phyloP scores from a whole-genome alignment of 108 stramenopile species.

The Skeletonema costatum region DNA sequence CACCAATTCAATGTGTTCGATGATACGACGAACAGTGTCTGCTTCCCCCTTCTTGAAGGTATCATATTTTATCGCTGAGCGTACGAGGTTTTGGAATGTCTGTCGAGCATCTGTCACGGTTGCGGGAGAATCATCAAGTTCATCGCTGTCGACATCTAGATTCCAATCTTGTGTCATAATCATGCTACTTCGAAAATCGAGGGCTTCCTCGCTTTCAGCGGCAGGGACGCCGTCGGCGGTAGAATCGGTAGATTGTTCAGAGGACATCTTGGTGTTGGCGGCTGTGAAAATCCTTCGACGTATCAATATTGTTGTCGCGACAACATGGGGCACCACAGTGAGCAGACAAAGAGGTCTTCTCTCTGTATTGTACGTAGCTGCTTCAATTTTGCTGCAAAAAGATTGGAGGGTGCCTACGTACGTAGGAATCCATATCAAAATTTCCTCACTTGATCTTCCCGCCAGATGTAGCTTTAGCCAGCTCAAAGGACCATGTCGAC shows the following conservation, averaged over 20 bases:
- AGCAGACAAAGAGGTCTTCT: too few species aligned
- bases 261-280: not conserved
- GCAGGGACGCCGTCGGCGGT: not conserved
- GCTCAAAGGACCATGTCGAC: too few species aligned
- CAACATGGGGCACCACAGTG: too few species aligned
- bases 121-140: not conserved
- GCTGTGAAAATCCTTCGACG: too few species aligned
- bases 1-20: constrained; percentile 52
- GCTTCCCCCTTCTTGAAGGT: constrained; percentile 37
- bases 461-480: too few species aligned
- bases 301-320: too few species aligned
- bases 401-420: not conserved
- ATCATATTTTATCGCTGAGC: not conserved
- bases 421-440: not conserved
- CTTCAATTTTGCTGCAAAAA: too few species aligned
- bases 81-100: not conserved
- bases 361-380: too few species aligned
- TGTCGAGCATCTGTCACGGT: not conserved
- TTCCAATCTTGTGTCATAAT: not conserved
- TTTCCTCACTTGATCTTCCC: not conserved
- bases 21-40: constrained; percentile 35
- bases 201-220: not conserved
- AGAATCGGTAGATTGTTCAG: not conserved
- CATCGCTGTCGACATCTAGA: not conserved
- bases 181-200: not conserved